Percentiles rank a stretch among this genome's conserved stretches.
phyloP scores from a whole-genome alignment of 495 filamentous ascomycete species.

The Aspergillus nanangensis region DNA sequence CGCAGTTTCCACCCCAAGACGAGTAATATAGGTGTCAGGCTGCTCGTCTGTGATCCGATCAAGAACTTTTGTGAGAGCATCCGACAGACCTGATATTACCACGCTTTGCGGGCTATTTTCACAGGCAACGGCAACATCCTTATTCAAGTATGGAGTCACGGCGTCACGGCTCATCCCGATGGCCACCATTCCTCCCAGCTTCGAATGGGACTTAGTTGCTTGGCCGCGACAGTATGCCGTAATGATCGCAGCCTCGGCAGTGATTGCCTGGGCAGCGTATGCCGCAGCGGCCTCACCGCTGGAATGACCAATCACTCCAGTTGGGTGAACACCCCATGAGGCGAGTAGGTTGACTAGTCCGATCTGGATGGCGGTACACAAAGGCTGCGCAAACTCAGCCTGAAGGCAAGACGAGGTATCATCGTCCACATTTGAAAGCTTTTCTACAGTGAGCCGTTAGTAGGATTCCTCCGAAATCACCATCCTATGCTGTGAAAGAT shows the following conservation, averaged over 20 bases:
- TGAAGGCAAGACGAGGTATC: too few relatives aligned
- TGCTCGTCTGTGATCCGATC: constrained; percentile 21
- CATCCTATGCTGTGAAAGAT: too few relatives aligned
- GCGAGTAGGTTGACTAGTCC: constrained; percentile 8
- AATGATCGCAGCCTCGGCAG: constrained; percentile 8
- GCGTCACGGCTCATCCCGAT: constrained; percentile 23
- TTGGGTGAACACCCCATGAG: constrained; percentile 10
- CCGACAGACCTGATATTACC: constrained; percentile 21
- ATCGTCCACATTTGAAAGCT: too few relatives aligned
- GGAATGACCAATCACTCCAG: constrained; percentile 20
- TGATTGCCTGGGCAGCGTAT: constrained; percentile 17
- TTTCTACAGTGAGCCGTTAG: too few relatives aligned
- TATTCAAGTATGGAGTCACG: constrained; percentile 7
- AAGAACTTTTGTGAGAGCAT: constrained; percentile 30
- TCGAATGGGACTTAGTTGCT: background rate
- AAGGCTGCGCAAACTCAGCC: constrained; percentile 11
- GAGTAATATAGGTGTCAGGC: constrained; percentile 15
- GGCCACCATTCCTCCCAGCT: constrained; percentile 27
- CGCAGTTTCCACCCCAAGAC: constrained; percentile 35
- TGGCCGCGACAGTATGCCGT: constrained; percentile 17
- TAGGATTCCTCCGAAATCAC: too few relatives aligned
- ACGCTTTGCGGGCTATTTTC: constrained; percentile 18
- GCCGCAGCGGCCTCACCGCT: constrained; percentile 23
- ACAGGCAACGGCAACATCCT: constrained; percentile 8
- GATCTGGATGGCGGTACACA: constrained; percentile 19